These are phyloP conservation scores for Stephania cephalantha DNA, from an alignment of 164 flowering plant genomes.

Conservation along the genomic window DNA sequence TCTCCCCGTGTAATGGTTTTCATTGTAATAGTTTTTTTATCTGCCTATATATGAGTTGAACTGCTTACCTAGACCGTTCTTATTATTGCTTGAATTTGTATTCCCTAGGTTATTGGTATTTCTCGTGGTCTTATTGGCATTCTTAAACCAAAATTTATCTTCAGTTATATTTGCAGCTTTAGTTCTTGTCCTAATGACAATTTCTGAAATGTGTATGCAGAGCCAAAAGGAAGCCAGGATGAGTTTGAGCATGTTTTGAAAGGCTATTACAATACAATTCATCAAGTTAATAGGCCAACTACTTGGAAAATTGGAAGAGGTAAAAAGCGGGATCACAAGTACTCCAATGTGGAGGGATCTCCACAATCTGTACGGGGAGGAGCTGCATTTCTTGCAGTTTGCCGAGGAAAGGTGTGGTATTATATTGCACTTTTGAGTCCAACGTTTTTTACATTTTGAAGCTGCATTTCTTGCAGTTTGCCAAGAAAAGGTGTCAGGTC, in stretches of 20 bases:
- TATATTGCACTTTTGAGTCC: neutral
- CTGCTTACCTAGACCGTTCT: too few species aligned
- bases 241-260: constrained; percentile 68
- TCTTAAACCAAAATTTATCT: neutral
- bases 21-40: too few species aligned
- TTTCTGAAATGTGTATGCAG: constrained; percentile 25
- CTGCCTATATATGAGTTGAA: too few species aligned
- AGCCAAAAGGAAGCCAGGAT: constrained; percentile 84
- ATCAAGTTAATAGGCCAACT: constrained; percentile 25
- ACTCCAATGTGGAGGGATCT: constrained; percentile 16
- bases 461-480: constrained; percentile 96
- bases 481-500: constrained; percentile 31
- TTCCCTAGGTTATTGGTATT: neutral
- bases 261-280: constrained; percentile 58
- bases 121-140: neutral
- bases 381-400: constrained; percentile 94
- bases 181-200: neutral
- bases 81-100: too few species aligned
- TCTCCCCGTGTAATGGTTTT: too few species aligned
- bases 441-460: constrained; percentile 22
- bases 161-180: neutral
- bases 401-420: constrained; percentile 80
- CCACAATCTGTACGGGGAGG: constrained; percentile 31
- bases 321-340: constrained; percentile 31
- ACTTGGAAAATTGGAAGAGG: constrained; percentile 42